Evolutionary conservation across 1,284 basidiomycete genomes (phyloP), one percentile per base, ranked within the genome.

Genomic region (Earliella scabrosa): DNA sequence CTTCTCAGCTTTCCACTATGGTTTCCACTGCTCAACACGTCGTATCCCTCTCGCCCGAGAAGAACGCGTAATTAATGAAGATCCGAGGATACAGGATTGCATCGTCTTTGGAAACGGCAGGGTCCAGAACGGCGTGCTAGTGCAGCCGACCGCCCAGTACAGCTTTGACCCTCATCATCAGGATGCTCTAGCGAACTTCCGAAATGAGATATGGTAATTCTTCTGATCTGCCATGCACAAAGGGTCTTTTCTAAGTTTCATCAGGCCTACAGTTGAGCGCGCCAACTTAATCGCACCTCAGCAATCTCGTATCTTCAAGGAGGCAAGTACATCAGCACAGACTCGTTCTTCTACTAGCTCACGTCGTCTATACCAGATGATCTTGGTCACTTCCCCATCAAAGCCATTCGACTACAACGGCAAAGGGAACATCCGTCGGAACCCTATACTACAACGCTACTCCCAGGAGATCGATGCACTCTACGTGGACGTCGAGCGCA

Each of bases 221-320:
- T 2, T 2, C n/a, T 13, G 3, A 34, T 2, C 9, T 38, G 16
- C 18, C 23, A 41, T 14, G 35, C 14, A 38, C 35, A 2, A 14
- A 38, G 8, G 8, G 18, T 14, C 14, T 14, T 38, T 11, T 38
- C 10, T 9, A 14, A 16, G 31, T 11, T 21, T 46, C 20, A 24
- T 23, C 38, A 79, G 77, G 73, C 68, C 73, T 2, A 71, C 68
- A 4, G 57, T 79, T 1, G 70, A 78, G 45, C 60, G 70, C 23
- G 69, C 73, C 47, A 81, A 79, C 52, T 60, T 61, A n/a, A 73
- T 67, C 40, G 74, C 73, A 11, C 76, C 76, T 3, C 69, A 72
- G 34, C 76, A 77, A 38, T 74, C 74, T 16, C 64, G 76, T 21
- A 59, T 79, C n/a, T 76, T 76, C 65, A 78, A 68, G 49, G 67